These are phyloP conservation scores for Hanseniaspora clermontiae DNA, from an alignment of 805 yeast species.

Conservation along the genomic window DNA sequence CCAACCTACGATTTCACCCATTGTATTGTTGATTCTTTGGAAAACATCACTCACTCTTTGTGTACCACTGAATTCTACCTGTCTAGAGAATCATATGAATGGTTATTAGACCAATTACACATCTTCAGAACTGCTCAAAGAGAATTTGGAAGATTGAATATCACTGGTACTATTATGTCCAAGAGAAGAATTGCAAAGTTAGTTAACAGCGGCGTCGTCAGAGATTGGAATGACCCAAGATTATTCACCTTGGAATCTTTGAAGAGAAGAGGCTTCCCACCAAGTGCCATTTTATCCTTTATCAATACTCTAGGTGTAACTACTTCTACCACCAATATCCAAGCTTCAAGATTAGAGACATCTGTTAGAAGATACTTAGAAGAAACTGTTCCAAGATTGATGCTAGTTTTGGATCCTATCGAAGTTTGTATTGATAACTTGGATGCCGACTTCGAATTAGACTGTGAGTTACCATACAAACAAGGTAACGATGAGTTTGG, in stretches of 20 bases:
- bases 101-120: slow-evolving; percentile 92
- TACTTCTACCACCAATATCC: slow-evolving; percentile 83
- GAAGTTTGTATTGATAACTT: slow-evolving; percentile 73
- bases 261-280: slow-evolving; percentile 96
- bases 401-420: slow-evolving; percentile 83
- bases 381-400: slow-evolving; percentile 81
- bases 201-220: slow-evolving; percentile 66
- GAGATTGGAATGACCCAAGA: slow-evolving; percentile 99
- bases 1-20: slow-evolving; percentile 99
- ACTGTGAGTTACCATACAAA: slow-evolving; percentile 71
- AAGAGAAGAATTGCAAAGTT: slow-evolving; percentile 92
- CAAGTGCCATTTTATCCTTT: slow-evolving; percentile 89
- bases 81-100: slow-evolving; percentile 90
- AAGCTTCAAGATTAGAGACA: slow-evolving; percentile 76
- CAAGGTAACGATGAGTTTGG: slow-evolving; percentile 75
- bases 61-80: slow-evolving; percentile 92
- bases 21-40: slow-evolving; percentile 95
- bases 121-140: slow-evolving; percentile 98
- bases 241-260: slow-evolving; percentile 87
- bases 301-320: slow-evolving; percentile 95
- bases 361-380: slow-evolving; percentile 81
- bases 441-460: slow-evolving; percentile 57
- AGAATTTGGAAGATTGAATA: slow-evolving; percentile 91
- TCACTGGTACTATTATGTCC: slow-evolving; percentile 87
- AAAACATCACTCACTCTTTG: slow-evolving; percentile 87